phyloP scores from a whole-genome alignment of 2,329 filamentous ascomycete species.

The Harringtonia lauricola region DNA sequence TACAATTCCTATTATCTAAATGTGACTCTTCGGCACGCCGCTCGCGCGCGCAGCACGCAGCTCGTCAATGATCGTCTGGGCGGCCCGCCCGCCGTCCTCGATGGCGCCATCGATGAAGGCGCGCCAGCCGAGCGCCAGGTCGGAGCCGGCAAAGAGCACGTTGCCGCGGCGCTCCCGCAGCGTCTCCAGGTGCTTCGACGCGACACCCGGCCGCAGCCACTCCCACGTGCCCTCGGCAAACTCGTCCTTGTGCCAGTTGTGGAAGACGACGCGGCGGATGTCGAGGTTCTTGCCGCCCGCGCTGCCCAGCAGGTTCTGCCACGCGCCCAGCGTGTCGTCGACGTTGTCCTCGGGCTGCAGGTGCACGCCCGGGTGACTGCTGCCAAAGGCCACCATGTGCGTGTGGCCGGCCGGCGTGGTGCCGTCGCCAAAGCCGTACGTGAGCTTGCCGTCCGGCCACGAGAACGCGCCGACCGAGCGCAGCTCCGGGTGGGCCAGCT shows the following conservation, averaged over 20 bases:
- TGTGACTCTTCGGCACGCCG: no score
- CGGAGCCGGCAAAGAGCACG: conserved; percentile 15
- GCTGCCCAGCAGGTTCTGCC: no score
- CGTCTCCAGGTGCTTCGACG: conserved; percentile 21
- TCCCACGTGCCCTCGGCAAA: conserved; percentile 30
- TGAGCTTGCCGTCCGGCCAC: conserved; percentile 28
- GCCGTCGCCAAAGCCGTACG: conserved; percentile 33
- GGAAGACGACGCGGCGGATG: conserved; percentile 27
- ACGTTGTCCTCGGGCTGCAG: background rate
- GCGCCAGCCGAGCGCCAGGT: conserved; percentile 38
- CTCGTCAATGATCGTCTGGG: no score
- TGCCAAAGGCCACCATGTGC: conserved; percentile 35
- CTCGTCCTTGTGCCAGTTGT: conserved; percentile 36
- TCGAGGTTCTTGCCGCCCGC: conserved; percentile 17
- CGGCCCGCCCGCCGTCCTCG: no score
- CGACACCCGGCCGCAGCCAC: no score
- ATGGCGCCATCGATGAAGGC: conserved; percentile 33
- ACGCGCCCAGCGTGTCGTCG: no score
- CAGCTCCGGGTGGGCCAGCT: conserved; percentile 27
- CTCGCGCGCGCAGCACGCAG: no score
- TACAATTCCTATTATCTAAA: no score
- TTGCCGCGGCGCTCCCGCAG: conserved; percentile 30
- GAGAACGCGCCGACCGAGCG: conserved; percentile 29
- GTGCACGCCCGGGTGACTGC: conserved; percentile 2
- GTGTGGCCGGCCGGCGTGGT: conserved; percentile 32